Evolutionary conservation across 1,139 yeast genomes (phyloP), one percentile per base, ranked within the genome.

Genomic region (Suhomyces coccinellae): DNA sequence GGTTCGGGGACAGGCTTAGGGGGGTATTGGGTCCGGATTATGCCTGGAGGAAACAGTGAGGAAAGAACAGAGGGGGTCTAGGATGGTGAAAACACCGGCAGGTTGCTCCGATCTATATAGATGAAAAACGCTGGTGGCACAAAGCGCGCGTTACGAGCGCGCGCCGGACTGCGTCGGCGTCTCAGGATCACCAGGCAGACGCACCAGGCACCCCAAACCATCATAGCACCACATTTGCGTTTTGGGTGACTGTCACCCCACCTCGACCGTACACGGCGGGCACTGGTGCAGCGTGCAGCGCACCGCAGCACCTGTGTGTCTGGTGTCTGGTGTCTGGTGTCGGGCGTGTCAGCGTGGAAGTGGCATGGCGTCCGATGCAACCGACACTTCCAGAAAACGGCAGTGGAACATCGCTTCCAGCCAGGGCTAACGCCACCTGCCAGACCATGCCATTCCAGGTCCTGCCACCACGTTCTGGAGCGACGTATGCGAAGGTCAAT

Each of bases 81-180:
- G 20, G 31, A 12, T 26, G 38, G 36, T 17, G 41, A 38, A 33
- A 33, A 29, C 27, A 11, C 13, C 40, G 34, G 38, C 43, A 40
- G 41, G 38, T 41, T 14, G 40, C 20, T 31, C 36, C 41, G 44
- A 38, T 45, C 48, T 45, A 45, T 45, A 45, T 45, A 41, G 44
- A 20, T 45, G 45, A 38, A 38, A 35, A 36, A 36, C 27, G 20
- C 24, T 14, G 32, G 16, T 41, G 24, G 17, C 48, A 45, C 48
- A 45, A 41, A 45, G 17, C 17, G 31, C 22, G 27, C 32, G 39
- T 44, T 44, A 33, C 41, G 46, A 44, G 45, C 42, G 38, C 29
- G 14, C 14, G 8, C 8, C 40, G 35, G 47, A n/a, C 33, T 30
- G 27, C 29, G 31, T 38, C 46, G 46, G 46, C 35, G 47, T 40